A percentile compares a stretch with the other conserved stretches of the same genome.
Evolutionary conservation across 305 asterid genomes (phyloP).

Genomic region (Fraxinus dipetala): DNA sequence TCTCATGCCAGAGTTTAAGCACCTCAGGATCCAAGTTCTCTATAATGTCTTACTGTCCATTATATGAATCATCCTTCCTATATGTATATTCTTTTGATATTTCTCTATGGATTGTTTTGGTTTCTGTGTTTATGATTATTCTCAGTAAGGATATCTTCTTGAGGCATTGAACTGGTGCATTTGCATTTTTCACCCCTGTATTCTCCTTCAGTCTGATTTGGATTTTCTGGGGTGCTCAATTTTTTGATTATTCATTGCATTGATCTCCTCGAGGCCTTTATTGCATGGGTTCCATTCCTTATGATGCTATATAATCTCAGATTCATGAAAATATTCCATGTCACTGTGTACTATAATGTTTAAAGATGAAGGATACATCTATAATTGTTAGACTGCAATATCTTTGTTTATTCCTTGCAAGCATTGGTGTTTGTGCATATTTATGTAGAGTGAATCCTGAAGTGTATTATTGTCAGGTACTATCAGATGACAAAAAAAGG

Average conservation of each 20-base stretch:
- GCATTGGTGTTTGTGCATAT: constrained; percentile 11
- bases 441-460: constrained; percentile 36
- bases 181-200: not conserved
- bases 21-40: not conserved
- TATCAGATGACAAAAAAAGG: constrained; percentile 98
- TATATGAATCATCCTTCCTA: not conserved
- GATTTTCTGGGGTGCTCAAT: constrained; percentile 6
- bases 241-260: not conserved
- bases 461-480: constrained; percentile 75
- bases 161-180: not conserved
- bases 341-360: not conserved
- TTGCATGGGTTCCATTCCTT: constrained; percentile 5
- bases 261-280: constrained; percentile 12
- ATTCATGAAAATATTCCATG: not conserved
- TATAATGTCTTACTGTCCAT: not conserved
- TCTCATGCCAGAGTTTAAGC: not conserved
- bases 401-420: constrained; percentile 11
- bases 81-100: constrained; percentile 4
- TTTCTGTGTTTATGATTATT: constrained; percentile 9
- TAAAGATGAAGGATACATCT: not conserved
- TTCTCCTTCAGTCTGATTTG: constrained; percentile 7
- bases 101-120: constrained; percentile 14
- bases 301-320: not conserved
- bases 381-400: constrained; percentile 14
- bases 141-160: constrained; percentile 12